Evolutionary conservation across 2,329 filamentous ascomycete genomes (phyloP), one percentile per base, ranked within the genome.

Genomic region (Emergomyces africanus): DNA sequence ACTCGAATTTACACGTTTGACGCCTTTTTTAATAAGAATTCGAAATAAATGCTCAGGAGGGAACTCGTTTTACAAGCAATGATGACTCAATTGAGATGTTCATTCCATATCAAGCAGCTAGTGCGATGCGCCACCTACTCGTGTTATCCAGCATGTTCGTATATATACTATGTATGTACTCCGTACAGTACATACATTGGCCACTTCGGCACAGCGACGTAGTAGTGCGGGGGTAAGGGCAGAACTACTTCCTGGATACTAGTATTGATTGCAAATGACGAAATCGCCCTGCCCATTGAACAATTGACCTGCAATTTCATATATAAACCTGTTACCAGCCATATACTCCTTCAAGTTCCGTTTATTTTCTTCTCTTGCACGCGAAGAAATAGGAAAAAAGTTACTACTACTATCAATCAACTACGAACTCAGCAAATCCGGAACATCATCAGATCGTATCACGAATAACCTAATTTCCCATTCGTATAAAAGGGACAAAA

Each of bases 401-500:
- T 35, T 51, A 15, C 18, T 8, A 30, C 3, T 51, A 15, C 10
- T 8, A n/a, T n/a, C n/a, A n/a, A n/a, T n/a, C n/a, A n/a, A n/a
- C n/a, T n/a, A 8, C 48, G n/a, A 6, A 23, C 48, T n/a, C 9
- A 5, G 28, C 28, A 35, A 37, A 33, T 28, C 25, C 18, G 33
- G 2, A 39, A 39, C 50, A 12, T 35, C 50, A 39, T 53, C 30
- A 4, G 15, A 25, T n/a, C 28, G 12, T 8, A 18, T 1, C 10
- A 3, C n/a, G 12, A 1, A 41, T 18, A 41, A 18, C 5, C 12
- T 50, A 23, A 39, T 12, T 37, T 10, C 9, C 30, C 18, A 6
- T 12, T 10, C 39, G 28, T 3, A 30, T 25, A 50, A 35, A 14
- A 15, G 15, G 44, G 20, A 20, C n/a, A 63, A 57, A 39, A 67